Base-by-base conservation (phyloP, 495 filamentous ascomycete genomes). In the Chaetomium cochliodes region DNA sequence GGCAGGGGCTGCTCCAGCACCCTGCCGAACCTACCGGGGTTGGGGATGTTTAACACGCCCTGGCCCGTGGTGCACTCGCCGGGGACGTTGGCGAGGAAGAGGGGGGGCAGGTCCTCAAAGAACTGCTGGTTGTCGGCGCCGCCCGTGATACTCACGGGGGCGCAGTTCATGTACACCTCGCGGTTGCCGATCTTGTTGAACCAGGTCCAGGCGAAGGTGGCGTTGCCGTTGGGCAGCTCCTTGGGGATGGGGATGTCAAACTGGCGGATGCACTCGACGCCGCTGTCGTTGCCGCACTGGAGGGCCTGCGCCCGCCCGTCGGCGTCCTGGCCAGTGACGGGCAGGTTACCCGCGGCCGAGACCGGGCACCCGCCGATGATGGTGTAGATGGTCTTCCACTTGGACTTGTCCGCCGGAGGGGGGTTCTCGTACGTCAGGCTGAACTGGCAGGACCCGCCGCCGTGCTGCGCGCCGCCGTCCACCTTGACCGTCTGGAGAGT, bases 151-250 rank as follows among this genome's bases (percentile, higher is more conserved):
- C 81, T 84, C n/a, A 93, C 81, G 26, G 88, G 84, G 5, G 86
- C 88, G 64, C 92, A 97, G 80, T 92, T 90, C 80, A 93, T 93
- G 82, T 96, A 96, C 86, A 94, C 88, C 73, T 97, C 92, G 13
- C 90, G 82, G 74, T 92, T 90, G 58, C 91, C 91, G 54, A 92
- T 76, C 65, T 88, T 87, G 83, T 96, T 96, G 82, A 90, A 92
- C 92, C 92, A 97, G 15, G 89, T 89, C 81, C 90, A 96, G 7
- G 88, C 86, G 44, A 97, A 81, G 0, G 87, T 85, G n/a, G 87
- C 89, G 53, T 82, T 78, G 12, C 88, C 88, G 33, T 81, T 78
- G 7, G 79, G 79, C 18, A 89, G 69, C 18, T 75, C 78, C 20
- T 78, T 73, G 2, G 88, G 88, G 52, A 91, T 79, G 2, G 74